Conservation (phyloP, 2,329 filamentous ascomycete genomes). For the Domatiomyces catenatus region DNA sequence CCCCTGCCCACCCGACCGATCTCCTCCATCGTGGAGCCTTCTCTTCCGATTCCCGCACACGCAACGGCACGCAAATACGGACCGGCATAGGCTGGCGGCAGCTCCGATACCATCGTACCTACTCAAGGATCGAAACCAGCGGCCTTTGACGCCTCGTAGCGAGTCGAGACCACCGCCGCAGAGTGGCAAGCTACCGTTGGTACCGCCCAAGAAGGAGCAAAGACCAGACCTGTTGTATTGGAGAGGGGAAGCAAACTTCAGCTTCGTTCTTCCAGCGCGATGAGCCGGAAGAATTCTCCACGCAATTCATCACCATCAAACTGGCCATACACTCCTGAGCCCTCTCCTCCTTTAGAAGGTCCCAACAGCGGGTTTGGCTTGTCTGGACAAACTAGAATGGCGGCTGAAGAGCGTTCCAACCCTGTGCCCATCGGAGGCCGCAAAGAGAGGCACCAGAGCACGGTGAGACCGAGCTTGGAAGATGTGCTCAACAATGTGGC, state of each 20-base stretch:
- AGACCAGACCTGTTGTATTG: neutral
- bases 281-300: slow-evolving; percentile 16
- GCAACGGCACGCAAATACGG: neutral
- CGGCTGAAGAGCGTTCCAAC: slow-evolving; percentile 25
- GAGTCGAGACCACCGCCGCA: neutral
- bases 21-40: neutral
- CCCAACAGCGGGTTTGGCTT: slow-evolving; percentile 20
- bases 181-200: neutral
- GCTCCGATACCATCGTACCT: neutral
- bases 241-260: slow-evolving; percentile 1
- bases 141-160: neutral
- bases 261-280: slow-evolving; percentile 11
- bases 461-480: slow-evolving; percentile 54
- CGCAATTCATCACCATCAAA: slow-evolving; percentile 20
- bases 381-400: slow-evolving; percentile 26
- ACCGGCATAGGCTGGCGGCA: neutral
- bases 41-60: neutral
- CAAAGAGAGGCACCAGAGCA: slow-evolving; percentile 27
- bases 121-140: neutral
- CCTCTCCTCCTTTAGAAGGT: slow-evolving; percentile 32
- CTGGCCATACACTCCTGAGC: slow-evolving; percentile 24
- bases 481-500: slow-evolving; percentile 82
- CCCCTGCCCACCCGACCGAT: neutral
- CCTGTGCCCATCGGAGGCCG: slow-evolving; percentile 31
- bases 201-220: neutral